Evolutionary conservation across 176 grass and related monocot genomes (phyloP).

Genomic region (Hordeum marinum): DNA sequence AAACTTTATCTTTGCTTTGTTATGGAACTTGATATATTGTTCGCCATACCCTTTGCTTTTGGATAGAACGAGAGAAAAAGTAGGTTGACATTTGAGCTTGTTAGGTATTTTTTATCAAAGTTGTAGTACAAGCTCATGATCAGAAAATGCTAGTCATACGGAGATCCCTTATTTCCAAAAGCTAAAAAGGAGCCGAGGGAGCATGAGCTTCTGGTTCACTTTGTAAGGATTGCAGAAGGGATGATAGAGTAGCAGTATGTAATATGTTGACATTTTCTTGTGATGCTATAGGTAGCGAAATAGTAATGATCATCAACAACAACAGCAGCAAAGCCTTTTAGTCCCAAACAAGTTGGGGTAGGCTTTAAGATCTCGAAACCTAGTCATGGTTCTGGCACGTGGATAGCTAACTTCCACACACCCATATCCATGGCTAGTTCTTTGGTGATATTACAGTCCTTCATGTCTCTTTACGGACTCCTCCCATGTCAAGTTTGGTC

Average conservation of each 20-base stretch:
- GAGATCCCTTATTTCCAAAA: neutral
- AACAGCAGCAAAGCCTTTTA: no score
- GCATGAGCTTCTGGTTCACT: neutral
- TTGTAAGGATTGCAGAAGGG: constrained; percentile 15
- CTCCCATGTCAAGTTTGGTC: no score
- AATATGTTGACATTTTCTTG: neutral
- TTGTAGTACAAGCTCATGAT: neutral
- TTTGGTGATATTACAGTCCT: no score
- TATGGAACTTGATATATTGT: neutral
- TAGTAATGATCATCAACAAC: neutral
- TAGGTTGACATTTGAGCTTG: neutral
- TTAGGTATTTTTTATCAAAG: neutral
- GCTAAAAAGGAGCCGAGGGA: neutral
- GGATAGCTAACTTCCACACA: no score
- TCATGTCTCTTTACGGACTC: no score
- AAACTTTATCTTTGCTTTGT: neutral
- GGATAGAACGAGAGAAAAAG: neutral
- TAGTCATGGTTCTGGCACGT: no score
- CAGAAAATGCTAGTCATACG: neutral
- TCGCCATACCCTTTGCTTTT: neutral
- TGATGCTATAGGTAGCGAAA: neutral
- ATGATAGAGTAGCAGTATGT: neutral
- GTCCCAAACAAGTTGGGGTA: no score
- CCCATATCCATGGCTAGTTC: no score
- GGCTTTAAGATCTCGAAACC: no score